Conservation (phyloP, 2,329 filamentous ascomycete species). For the Tothia fuscella region DNA sequence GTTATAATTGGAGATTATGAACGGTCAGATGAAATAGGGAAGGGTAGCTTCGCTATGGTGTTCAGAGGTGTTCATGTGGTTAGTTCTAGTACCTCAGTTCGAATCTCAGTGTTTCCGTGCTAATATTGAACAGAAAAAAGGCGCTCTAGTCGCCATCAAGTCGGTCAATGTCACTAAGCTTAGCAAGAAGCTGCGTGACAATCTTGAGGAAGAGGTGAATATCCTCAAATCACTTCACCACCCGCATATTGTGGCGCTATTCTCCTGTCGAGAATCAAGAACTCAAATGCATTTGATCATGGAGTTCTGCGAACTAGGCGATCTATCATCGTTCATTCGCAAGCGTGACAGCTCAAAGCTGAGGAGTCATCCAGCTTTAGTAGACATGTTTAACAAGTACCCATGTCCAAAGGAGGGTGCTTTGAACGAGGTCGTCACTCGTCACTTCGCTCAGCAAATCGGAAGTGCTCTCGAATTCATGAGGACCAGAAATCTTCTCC, state of each 20-base stretch:
- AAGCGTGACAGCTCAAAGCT: constrained; percentile 80
- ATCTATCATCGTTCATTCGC: constrained; percentile 92
- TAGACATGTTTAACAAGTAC: constrained; percentile 88
- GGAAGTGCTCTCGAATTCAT: constrained; percentile 85
- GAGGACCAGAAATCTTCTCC: constrained; percentile 73
- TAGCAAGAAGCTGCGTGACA: constrained; percentile 93
- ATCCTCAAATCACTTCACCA: constrained; percentile 90
- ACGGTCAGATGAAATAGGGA: constrained; percentile 82
- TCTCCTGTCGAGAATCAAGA: constrained; percentile 80
- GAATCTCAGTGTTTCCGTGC: too few relatives aligned
- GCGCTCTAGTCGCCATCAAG: constrained; percentile 85
- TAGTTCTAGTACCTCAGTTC: constrained; percentile 24
- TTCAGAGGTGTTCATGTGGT: constrained; percentile 81
- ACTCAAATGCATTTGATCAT: constrained; percentile 93
- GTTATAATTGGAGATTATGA: constrained; percentile 61
- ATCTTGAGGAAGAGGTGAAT: constrained; percentile 87
- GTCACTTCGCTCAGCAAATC: constrained; percentile 93
- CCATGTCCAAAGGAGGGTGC: constrained; percentile 72
- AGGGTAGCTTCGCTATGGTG: constrained; percentile 94
- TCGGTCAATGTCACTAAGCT: constrained; percentile 83
- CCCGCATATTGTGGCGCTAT: constrained; percentile 91
- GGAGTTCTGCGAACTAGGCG: constrained; percentile 95
- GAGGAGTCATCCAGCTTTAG: constrained; percentile 64
- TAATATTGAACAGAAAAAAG: constrained; percentile 48
- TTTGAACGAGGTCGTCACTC: constrained; percentile 91